Base-by-base conservation (phyloP, 1,139 yeast genomes). In the Hyphopichia pseudoburtonii region DNA sequence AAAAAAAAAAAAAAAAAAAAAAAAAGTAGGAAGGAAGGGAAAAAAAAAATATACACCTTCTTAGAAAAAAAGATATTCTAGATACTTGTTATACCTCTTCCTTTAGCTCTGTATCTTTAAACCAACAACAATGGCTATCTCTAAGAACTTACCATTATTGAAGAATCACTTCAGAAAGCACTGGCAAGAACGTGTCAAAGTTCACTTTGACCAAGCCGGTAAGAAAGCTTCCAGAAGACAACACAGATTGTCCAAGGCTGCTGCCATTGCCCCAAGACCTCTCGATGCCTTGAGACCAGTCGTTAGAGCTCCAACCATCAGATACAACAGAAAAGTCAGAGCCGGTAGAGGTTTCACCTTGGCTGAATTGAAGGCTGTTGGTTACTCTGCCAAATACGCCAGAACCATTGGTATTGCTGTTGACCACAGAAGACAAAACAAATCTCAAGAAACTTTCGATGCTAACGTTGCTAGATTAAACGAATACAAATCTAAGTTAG, bases 151-250 rank as follows among this genome's bases (percentile, higher is more conserved):
- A 76, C 95, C 97, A 84, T 79, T 90, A 81, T 89, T 84, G 79
- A 86, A 85, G 82, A 85, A 85, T 79, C 95, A 86, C 80, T 86
- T 86, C 88, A 84, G 94, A 82, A 92, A 92, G 87, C 92, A 89
- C 95, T 92, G 99, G 99, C 97, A 92, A 80, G 95, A 87, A 78
- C 88, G 98, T 73, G 99, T 92, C 82, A 87, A 80, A 75, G 96
- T 88, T 64, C 97, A 92, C 89, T 85, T 90, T 70, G 96, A 90
- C 90, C 97, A 92, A 81, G 95, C 97, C 65, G 97, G 97, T 73
- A 88, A 89, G 85, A 92, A 92, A 85, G 90, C 79, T 66, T 81
- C 95, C 56, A 88, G 98, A 84, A 86, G 98, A 80, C 79, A 78
- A 60, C 85, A 95, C 57, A 87, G 98, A 78, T 86, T 87, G 70